Base-by-base conservation (phyloP, 768 basidiomycete species). In the Mycena vulgaris region DNA sequence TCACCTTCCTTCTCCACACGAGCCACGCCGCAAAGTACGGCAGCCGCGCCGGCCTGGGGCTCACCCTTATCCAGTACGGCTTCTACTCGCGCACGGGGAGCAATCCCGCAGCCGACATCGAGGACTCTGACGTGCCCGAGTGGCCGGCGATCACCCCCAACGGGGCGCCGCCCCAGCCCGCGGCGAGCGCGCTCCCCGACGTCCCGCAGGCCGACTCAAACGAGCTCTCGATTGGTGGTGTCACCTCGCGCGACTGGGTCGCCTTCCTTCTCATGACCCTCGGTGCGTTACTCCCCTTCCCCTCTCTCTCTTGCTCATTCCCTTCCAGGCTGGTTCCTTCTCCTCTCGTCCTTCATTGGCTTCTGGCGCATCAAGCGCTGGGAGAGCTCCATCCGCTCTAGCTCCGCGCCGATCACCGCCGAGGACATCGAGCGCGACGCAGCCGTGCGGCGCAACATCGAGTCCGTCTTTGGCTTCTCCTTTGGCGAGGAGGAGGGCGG, bases 11-110 rank as follows among this genome's bases (percentile, higher is more conserved):
- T 74, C 90, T 99, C 3, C 93, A 94, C 81, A 92, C 91, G 16
- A 93, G 96, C 1, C 97, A 99, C 77, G 95, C 98, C 0, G 95
- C 93, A 69, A 97, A 96, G 80, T 95, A 89, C 77, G 98, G 98
- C 57, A 95, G 95, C 19, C 92, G 95, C 49, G 96, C 95, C 0
- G 97, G 97, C 33, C 89, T 99, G n/a, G 97, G 97, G 21, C 86
- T 98, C 74, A 99, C 95, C 0, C 84, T 98, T 69, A 97, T 98
- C 71, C 97, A 98, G 77, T 95, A 92, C 74, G 97, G 97, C 1
- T 89, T 97, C 75, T 92, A 90, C 77, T 89, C 93, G 16, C 89
- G 89, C 59, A 40, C 40, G 40, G 42, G 42, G 8, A 7, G 42
- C 42, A 3, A 16, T 4, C 9, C 9, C 16, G 40, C 14, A 16